Percentiles rank a stretch among this genome's conserved stretches.
Conservation (phyloP, 208 protist species). For the Strigomonas galati region DNA sequence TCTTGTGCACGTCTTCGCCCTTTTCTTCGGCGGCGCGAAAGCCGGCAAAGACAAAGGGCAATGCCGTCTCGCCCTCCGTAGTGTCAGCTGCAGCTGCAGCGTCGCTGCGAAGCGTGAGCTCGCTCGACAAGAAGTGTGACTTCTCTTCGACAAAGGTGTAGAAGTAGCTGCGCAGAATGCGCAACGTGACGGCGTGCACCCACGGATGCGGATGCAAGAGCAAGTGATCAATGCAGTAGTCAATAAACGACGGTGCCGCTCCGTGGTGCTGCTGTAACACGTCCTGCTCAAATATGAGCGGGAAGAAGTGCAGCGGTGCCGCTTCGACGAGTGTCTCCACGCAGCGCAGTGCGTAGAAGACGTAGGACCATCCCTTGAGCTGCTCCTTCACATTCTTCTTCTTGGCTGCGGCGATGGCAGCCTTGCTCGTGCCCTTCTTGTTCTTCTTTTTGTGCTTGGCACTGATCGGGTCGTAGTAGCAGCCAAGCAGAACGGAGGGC, state of each 20-base stretch:
- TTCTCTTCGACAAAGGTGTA: slow-evolving; percentile 65
- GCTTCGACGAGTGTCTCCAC: slow-evolving; percentile 55
- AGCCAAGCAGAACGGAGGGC: slow-evolving; percentile 46
- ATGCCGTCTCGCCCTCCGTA: neutral
- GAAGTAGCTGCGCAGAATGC: slow-evolving; percentile 72
- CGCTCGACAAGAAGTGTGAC: slow-evolving; percentile 46
- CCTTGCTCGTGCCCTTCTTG: slow-evolving; percentile 15
- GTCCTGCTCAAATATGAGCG: slow-evolving; percentile 9
- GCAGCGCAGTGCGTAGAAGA: slow-evolving; percentile 81
- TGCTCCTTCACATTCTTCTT: slow-evolving; percentile 47
- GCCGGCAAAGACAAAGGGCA: neutral
- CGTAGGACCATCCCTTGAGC: slow-evolving; percentile 61
- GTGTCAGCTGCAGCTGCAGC: neutral
- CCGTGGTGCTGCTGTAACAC: slow-evolving; percentile 4
- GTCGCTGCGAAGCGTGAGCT: slow-evolving; percentile 14
- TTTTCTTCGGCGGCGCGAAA: neutral
- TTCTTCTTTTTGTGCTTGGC: slow-evolving; percentile 16
- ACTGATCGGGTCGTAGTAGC: slow-evolving; percentile 47
- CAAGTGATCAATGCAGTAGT: slow-evolving; percentile 37
- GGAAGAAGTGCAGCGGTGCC: slow-evolving; percentile 50
- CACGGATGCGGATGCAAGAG: slow-evolving; percentile 79
- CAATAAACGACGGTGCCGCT: slow-evolving; percentile 36
- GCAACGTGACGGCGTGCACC: slow-evolving; percentile 69
- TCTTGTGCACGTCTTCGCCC: slow-evolving; percentile 10
- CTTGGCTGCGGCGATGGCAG: slow-evolving; percentile 15